These are phyloP conservation scores for Calonectria pseudoturangicola DNA, from an alignment of 2,329 filamentous ascomycete genomes.

Conservation along the genomic window DNA sequence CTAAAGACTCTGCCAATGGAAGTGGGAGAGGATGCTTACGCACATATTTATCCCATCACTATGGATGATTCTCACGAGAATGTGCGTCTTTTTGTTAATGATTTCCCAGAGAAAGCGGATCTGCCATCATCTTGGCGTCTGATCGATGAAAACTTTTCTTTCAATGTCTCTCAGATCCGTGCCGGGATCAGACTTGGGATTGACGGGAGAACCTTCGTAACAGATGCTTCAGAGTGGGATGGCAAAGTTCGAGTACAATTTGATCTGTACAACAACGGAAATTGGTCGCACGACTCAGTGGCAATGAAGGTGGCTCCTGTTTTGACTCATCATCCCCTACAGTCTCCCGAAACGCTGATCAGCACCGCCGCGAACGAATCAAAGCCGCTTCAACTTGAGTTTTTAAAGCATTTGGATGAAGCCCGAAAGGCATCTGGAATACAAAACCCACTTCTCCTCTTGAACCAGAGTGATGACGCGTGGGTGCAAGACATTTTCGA, in stretches of 20 bases:
- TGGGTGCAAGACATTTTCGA: slow-evolving; percentile 65
- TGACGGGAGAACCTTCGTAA: slow-evolving; percentile 58
- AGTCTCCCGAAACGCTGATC: slow-evolving; percentile 55
- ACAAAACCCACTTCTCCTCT: slow-evolving; percentile 44
- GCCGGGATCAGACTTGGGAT: slow-evolving; percentile 60
- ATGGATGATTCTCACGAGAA: slow-evolving; percentile 33
- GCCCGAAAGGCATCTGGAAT: slow-evolving; percentile 42
- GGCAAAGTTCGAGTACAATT: slow-evolving; percentile 55
- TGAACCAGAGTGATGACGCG: slow-evolving; percentile 55
- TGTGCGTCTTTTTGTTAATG: slow-evolving; percentile 57
- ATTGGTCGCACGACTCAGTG: slow-evolving; percentile 53
- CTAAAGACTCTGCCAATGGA: slow-evolving; percentile 57
- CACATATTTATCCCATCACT: slow-evolving; percentile 41
- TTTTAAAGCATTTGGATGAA: slow-evolving; percentile 50
- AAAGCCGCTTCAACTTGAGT: slow-evolving; percentile 22
- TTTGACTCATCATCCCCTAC: slow-evolving; percentile 61
- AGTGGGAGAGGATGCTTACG: slow-evolving; percentile 44
- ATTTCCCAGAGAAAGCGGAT: slow-evolving; percentile 21
- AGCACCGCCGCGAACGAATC: slow-evolving; percentile 39
- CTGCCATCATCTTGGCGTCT: slow-evolving; percentile 50
- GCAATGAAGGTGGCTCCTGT: slow-evolving; percentile 61
- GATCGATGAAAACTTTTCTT: slow-evolving; percentile 53
- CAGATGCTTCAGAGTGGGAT: slow-evolving; percentile 52
- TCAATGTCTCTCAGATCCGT: slow-evolving; percentile 54
- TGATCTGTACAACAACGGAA: slow-evolving; percentile 50